These are phyloP conservation scores for Beta lomatogona DNA, from an alignment of 179 eudicot species.

Conservation along the genomic window DNA sequence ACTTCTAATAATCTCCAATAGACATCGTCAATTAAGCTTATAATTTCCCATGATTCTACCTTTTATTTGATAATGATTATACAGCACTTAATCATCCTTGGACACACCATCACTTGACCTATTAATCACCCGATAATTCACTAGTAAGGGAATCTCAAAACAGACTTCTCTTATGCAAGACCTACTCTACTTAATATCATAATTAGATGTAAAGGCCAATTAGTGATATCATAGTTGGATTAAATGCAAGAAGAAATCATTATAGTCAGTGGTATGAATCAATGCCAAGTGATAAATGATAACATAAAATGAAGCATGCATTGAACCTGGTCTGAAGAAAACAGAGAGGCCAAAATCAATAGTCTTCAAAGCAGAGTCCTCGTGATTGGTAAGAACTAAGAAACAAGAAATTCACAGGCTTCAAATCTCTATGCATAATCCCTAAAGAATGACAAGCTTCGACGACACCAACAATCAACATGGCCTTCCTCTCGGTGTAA, in stretches of 20 bases:
- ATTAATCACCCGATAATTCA: not conserved
- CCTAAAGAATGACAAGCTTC: conserved; percentile 48
- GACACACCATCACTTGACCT: too few relatives aligned
- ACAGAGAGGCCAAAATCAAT: conserved; percentile 53
- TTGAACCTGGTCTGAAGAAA: conserved; percentile 45
- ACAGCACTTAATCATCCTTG: too few relatives aligned
- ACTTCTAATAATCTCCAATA: too few relatives aligned
- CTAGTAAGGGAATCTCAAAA: too few relatives aligned
- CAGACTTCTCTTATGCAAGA: too few relatives aligned
- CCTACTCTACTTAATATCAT: not conserved
- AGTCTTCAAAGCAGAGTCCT: conserved; percentile 43
- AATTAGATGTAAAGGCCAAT: not conserved
- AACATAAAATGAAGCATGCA: too few relatives aligned
- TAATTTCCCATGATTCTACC: too few relatives aligned
- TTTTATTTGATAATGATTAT: too few relatives aligned
- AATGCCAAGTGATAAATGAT: too few relatives aligned
- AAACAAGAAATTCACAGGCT: conserved; percentile 54
- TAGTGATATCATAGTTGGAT: not conserved
- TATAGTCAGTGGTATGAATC: too few relatives aligned
- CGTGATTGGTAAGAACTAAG: conserved; percentile 32
- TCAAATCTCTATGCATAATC: conserved; percentile 44
- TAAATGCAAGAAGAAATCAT: too few relatives aligned
- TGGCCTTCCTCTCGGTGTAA: conserved; percentile 43
- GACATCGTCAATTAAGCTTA: too few relatives aligned
- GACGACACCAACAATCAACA: conserved; percentile 43